Base-by-base conservation (phyloP, 805 yeast species). In the Saccharomycopsis olivae region DNA sequence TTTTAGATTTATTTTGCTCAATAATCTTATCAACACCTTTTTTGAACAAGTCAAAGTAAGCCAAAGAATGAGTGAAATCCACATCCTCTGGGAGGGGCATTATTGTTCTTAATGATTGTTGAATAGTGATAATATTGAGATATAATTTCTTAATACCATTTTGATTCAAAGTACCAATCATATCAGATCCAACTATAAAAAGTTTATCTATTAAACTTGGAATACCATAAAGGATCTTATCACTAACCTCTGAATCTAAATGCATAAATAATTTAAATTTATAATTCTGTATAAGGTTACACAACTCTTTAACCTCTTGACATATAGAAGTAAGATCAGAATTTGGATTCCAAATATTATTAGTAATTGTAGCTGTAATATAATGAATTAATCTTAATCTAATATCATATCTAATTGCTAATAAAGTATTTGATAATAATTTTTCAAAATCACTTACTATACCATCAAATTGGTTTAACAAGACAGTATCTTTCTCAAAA, bases 21-120 rank as follows among this genome's bases (percentile, higher is more conserved):
- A 71, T 28, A 9, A 75, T 58, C 8, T 60, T 62, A 29, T 65
- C 66, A 41, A 73, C 78, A 13, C 67, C 65, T 46, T 56, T 53
- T 18, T 73, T 69, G 54, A 74, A 68, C 49, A 71, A 50, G 37
- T 74, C 76, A 53, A 71, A 81, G 59, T 74, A 81, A 13, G 61
- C 53, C 3, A 76, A 60, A 1, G 82, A 66, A 20, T 64, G 57
- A 18, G 65, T 53, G 51, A 79, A 77, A 45, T 74, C 69, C 11
- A 77, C 73, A 15, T 61, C 62, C 29, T 68, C 68, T 0, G 79
- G 75, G 43, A 65, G 63, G 18, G 56, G 53, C 53, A 72, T 66
- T 25, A 79, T 65, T 44, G 71, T 73, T 44, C 81, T 66, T 41
- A 81, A 64, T 69, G 76, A 71, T 53, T 80, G 88, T 57, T 78